phyloP scores from a whole-genome alignment of 441 rosid species.

The Mallotus japonicus region DNA sequence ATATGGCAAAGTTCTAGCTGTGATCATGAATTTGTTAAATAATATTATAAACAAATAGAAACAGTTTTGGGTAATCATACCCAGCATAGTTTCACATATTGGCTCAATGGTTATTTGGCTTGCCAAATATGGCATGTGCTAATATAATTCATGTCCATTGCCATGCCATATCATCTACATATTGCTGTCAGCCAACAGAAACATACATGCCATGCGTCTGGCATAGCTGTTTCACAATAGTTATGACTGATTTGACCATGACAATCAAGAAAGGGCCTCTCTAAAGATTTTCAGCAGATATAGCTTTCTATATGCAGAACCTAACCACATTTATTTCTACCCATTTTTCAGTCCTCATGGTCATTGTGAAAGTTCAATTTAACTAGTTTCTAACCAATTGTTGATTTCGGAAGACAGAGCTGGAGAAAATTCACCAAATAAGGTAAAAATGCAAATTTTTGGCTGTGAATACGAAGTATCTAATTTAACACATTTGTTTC shows the following conservation, averaged over 20 bases:
- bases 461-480: not conserved
- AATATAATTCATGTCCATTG: not conserved
- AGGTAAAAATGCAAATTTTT: not conserved
- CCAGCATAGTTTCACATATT: constrained; percentile 7
- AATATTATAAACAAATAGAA: not conserved
- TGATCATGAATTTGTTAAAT: not conserved
- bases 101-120: not conserved
- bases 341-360: not conserved
- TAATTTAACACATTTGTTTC: not conserved
- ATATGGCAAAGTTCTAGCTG: not conserved
- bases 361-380: constrained; percentile 3
- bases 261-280: not conserved
- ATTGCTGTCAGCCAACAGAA: not conserved
- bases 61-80: not conserved
- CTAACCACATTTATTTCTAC: not conserved
- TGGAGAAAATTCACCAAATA: not conserved
- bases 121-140: not conserved
- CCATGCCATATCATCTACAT: not conserved
- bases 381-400: not conserved
- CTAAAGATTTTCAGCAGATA: not conserved
- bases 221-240: not conserved
- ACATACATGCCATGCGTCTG: not conserved
- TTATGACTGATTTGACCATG: not conserved
- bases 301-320: not conserved
- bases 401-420: not conserved